Evolutionary conservation across 768 basidiomycete genomes (phyloP), one percentile per base, ranked within the genome.

Genomic region (Lentinula aciculospora): DNA sequence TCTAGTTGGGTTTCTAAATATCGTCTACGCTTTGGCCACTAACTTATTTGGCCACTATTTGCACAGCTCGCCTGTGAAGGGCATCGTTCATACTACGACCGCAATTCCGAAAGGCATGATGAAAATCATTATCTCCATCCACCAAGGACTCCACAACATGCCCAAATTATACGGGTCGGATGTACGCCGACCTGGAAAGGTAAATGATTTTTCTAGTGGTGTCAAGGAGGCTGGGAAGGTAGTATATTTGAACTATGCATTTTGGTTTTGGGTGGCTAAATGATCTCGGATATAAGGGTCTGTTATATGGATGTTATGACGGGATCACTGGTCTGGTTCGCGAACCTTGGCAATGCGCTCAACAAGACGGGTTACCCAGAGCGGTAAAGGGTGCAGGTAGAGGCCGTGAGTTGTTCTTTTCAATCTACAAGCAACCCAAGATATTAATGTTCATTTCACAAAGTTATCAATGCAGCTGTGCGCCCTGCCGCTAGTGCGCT

Each of bases 181-280:
- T 50, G 71, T 76, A 5, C 69, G 80, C 6, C 59, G 70, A 55
- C 54, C 68, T 3, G 76, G 74, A 4, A 71, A 75, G 58, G 74
- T 81, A 15, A 72, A 71, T 1, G 73, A 72, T 56, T 75, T 79
- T 53, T 63, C 61, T 12, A 74, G 71, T 60, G 81, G 81, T 0
- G 59, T 82, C 6, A 74, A 69, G 53, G 80, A 80, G 61, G 80
- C 72, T 8, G 80, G 76, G 15, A 80, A 79, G 73, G 77, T 75
- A 19, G n/a, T n/a, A n/a, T n/a, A 21, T 56, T 48, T n/a, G n/a
- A n/a, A n/a, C n/a, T n/a, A n/a, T n/a, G n/a, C 25, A 23, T 21
- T 17, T 34, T 34, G 19, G 13, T 23, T n/a, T n/a, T n/a, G n/a
- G n/a, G n/a, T n/a, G n/a, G n/a, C n/a, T n/a, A n/a, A 19, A 19